Base-by-base conservation (phyloP, 768 basidiomycete genomes). In the Mycena rosella region DNA sequence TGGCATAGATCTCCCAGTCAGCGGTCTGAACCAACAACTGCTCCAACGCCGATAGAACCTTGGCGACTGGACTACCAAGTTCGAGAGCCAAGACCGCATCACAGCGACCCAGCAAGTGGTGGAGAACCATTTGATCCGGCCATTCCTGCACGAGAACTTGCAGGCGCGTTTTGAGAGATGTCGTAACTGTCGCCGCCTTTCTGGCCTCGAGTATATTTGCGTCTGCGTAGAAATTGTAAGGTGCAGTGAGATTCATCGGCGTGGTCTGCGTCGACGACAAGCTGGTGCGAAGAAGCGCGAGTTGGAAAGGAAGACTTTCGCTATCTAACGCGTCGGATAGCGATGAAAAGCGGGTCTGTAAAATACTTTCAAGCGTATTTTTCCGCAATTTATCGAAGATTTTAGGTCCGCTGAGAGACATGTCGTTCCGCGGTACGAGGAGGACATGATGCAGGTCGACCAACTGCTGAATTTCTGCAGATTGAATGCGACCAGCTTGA, bases 101-200 rank as follows among this genome's bases (percentile, higher is more conserved):
- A 73, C 92, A 96, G 34, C 91, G 90, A 62, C 86, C 86, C 38
- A 83, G 82, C 38, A 99, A 85, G 76, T 97, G 91, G 30, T 92
- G 93, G n/a, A 98, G 84, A 11, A 98, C 94, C 92, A 96, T 96
- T 77, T 99, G 98, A 69, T 99, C 97, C 0, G 98, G 97, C 96
- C 96, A 99, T 71, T 96, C 91, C 67, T 83, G 79, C 27, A 91
- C 84, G 22, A 98, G 83, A 3, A 38, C 65, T 17, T 80, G 72
- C 30, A 99, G 82, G 2, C 90, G 87, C 5, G 63, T 63, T 51
- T 82, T 82, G 22, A 97, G 83, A 5, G 81, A 72, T 5, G 74
- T 71, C 11, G 97, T 75, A 17, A 91, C 75, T 0, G 74, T 75
- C 4, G 87, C 80, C 0, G 86, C 91, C 75, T 88, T 94, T 65